Conservation (phyloP, 1,139 yeast genomes). For the Groenewaldozyma sp. region DNA sequence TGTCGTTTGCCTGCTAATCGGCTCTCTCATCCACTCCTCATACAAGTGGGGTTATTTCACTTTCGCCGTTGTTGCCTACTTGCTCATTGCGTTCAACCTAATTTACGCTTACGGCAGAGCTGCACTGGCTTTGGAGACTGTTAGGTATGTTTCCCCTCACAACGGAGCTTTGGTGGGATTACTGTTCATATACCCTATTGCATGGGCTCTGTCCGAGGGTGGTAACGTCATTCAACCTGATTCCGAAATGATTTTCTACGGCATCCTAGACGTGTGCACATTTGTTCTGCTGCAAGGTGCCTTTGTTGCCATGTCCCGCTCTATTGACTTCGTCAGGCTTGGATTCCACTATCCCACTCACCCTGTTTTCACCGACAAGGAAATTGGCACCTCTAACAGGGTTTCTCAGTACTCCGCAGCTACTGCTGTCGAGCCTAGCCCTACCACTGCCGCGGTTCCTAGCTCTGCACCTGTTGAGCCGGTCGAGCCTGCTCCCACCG, state of each 20-base stretch:
- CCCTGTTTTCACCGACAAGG: constrained; percentile 17
- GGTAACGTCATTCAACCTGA: constrained; percentile 58
- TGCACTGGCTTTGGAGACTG: constrained; percentile 11
- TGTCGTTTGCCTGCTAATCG: constrained; percentile 47
- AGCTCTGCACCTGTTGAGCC: constrained; percentile 9
- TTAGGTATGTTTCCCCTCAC: constrained; percentile 10
- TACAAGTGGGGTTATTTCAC: constrained; percentile 63
- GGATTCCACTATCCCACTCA: constrained; percentile 16
- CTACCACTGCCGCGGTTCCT: constrained; percentile 5
- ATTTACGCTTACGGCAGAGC: constrained; percentile 15
- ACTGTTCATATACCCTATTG: constrained; percentile 45
- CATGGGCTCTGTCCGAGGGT: constrained; percentile 61
- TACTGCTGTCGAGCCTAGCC: constrained; percentile 10
- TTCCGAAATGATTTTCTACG: constrained; percentile 59
- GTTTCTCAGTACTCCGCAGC: constrained; percentile 14
- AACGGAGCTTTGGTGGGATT: constrained; percentile 30
- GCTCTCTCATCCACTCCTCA: constrained; percentile 43
- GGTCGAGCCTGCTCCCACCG: constrained; percentile 9
- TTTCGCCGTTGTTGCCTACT: constrained; percentile 28
- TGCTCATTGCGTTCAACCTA: constrained; percentile 19
- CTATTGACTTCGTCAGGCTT: constrained; percentile 15
- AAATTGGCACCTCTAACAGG: constrained; percentile 4
- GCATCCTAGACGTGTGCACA: constrained; percentile 44
- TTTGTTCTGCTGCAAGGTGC: constrained; percentile 32
- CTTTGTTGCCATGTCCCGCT: constrained; percentile 16